Base-by-base conservation (phyloP, 257 asterid species). In the Solanum appendiculatum region DNA sequence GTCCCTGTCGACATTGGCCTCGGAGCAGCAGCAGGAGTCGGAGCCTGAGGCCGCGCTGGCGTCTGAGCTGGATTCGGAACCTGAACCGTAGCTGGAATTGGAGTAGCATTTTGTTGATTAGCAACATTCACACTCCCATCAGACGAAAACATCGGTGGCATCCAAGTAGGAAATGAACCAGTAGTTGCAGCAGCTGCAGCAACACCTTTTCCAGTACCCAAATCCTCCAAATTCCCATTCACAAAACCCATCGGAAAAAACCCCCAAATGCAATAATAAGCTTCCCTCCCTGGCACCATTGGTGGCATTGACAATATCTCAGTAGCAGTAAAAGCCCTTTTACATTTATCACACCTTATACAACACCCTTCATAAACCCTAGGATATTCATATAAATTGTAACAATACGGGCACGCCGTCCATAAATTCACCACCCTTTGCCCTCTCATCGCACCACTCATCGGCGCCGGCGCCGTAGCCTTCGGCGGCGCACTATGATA, bases 381-480 rank as follows among this genome's bases (percentile, higher is more conserved):
- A 2, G 94, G 90, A 70, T 93, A 96, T 92, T 96, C 98, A 87
- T 90, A 95, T 91, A 96, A 75, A 78, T 93, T 92, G 87, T 94
- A 95, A 88, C 99, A 96, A 88, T 96, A 96, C 2, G 99, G 99
- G 87, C 99, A 96, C 23, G 95, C 91, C 18, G 98, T 94, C 99
- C 99, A 96, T 31, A 95, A 89, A 87, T 88, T 92, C 78, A 78
- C 89, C 13, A 31, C 85, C 21, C 42, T 72, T 63, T 66, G 85
- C 16, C 60, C 89, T 51, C 54, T 83, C 51, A 63, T 85, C 89
- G 64, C 34, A 40, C 87, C 83, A 68, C 58, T 48, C 29, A 51
- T 86, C 18, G 82, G 82, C 3, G 74, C 44, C 31, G 85, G 3
- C 5, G 58, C 36, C 31, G 84, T 2, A 23, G 29, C 4, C 85